Base-by-base conservation (phyloP, 2,329 filamentous ascomycete species). In the Diplocarpon rosae region DNA sequence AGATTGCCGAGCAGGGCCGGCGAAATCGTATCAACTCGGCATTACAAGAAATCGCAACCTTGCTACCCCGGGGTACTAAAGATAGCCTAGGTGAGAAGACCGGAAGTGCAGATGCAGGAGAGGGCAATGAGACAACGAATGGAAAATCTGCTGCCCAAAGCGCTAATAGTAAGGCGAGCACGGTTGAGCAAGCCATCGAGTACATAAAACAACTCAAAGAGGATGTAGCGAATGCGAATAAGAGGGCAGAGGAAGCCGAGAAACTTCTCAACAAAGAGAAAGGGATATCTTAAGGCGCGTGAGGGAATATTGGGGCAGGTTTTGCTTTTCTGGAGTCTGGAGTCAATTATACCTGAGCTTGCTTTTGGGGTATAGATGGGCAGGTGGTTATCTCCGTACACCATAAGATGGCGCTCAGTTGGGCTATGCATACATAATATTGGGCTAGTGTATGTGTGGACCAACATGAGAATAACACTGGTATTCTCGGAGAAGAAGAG, bases 21-120 rank as follows among this genome's bases (percentile, higher is more conserved):
- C 75, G 92, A 47, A 96, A 98, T 61, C 79, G 92, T 38, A 96
- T 98, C 65, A 98, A 98, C 62, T 84, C 81, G 43, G 92, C 92
- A 0, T 69, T 98, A 16, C 86, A 90, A 56, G 84, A 95, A 62
- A 95, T 98, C 63, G 88, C 92, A 40, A 75, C 80, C 0, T 70
- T 98, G 2, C 69, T 98, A n/a, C 90, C 92, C 0, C 63, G 69
- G 53, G 64, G 66, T 36, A 67, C 62, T 39, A 67, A 69, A 35
- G 60, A 64, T 13, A 67, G 54, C 31, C 56, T 50, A 13, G 49
- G 52, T 7, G 64, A 58, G 55, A 64, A 54, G 56, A 63, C 49
- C 45, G 62, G 63, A 56, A 62, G 52, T 46, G 62, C 63, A 14
- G 57, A 70, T 24, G 67, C 63, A 28, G 67, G 65, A 14, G 70